Percentiles rank a stretch among this genome's conserved stretches.
Conservation (phyloP, 768 basidiomycete genomes). For the Tylopilus rubrobrunneus region DNA sequence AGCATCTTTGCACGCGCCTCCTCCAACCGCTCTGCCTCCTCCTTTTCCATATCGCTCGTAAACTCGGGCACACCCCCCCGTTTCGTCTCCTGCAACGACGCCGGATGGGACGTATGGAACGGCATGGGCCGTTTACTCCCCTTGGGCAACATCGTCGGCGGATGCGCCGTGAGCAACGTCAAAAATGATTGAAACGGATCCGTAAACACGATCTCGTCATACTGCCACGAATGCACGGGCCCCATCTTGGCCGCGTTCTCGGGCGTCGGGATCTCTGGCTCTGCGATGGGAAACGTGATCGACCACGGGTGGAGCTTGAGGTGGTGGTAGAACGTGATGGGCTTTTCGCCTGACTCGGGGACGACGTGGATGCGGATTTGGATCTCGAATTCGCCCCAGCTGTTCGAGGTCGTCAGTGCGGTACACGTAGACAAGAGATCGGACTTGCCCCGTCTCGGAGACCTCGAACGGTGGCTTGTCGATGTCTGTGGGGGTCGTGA, state of each 20-base stretch:
- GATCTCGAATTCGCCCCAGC: conserved; percentile 99
- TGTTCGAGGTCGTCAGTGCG: too few relatives aligned
- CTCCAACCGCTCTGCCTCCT: conserved; percentile 78
- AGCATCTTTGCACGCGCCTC: conserved; percentile 67
- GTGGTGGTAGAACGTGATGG: conserved; percentile 83
- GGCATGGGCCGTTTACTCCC: conserved; percentile 56
- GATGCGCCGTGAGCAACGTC: conserved; percentile 71
- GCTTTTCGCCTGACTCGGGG: conserved; percentile 86
- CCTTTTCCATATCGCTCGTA: conserved; percentile 77
- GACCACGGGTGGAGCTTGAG: conserved; percentile 95
- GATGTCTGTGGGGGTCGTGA: conserved; percentile 48
- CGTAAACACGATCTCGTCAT: conserved; percentile 95
- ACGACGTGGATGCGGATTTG: conserved; percentile 89
- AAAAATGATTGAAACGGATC: conserved; percentile 90
- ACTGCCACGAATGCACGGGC: conserved; percentile 96
- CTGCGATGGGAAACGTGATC: conserved; percentile 28
- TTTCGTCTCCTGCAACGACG: conserved; percentile 61
- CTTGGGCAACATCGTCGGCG: conserved; percentile 79
- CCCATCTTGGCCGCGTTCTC: conserved; percentile 64
- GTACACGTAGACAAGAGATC: too few relatives aligned
- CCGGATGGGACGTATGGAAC: conserved; percentile 61
- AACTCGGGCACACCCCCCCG: conserved; percentile 78
- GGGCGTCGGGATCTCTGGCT: conserved; percentile 64
- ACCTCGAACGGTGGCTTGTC: conserved; percentile 95
- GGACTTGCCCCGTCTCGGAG: conserved; percentile 88